Conservation (phyloP, 345 rosid species). For the Melastoma malabathricum region DNA sequence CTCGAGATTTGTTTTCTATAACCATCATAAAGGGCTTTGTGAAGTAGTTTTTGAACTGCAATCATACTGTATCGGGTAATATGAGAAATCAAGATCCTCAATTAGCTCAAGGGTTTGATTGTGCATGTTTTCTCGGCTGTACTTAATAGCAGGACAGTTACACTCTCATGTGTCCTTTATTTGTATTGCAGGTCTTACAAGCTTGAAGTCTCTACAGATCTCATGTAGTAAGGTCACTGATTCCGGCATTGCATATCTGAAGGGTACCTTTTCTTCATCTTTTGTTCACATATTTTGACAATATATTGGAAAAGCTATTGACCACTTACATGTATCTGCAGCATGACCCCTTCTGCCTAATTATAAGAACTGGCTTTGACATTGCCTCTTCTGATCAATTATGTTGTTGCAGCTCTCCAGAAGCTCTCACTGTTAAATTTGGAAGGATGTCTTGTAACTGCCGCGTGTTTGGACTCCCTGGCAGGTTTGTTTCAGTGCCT, state of each 20-base stretch:
- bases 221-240: slow-evolving; percentile 71
- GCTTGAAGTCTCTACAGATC: slow-evolving; percentile 57
- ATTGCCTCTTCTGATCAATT: no score
- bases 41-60: no score
- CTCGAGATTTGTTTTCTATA: no score
- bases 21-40: no score
- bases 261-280: slow-evolving; percentile 27
- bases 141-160: neutral
- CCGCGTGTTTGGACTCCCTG: slow-evolving; percentile 69
- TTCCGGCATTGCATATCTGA: slow-evolving; percentile 56
- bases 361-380: no score
- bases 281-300: no score
- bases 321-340: neutral
- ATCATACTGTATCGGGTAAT: no score
- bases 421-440: slow-evolving; percentile 61
- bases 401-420: slow-evolving; percentile 37
- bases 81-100: no score
- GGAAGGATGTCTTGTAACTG: slow-evolving; percentile 80
- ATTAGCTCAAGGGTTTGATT: no score
- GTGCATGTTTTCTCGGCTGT: neutral
- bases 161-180: neutral
- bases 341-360: no score
- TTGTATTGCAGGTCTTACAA: slow-evolving; percentile 44
- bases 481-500: slow-evolving; percentile 31
- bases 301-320: neutral